Evolutionary conservation across 2,329 filamentous ascomycete genomes (phyloP).

Genomic region (Talaromyces sp.): DNA sequence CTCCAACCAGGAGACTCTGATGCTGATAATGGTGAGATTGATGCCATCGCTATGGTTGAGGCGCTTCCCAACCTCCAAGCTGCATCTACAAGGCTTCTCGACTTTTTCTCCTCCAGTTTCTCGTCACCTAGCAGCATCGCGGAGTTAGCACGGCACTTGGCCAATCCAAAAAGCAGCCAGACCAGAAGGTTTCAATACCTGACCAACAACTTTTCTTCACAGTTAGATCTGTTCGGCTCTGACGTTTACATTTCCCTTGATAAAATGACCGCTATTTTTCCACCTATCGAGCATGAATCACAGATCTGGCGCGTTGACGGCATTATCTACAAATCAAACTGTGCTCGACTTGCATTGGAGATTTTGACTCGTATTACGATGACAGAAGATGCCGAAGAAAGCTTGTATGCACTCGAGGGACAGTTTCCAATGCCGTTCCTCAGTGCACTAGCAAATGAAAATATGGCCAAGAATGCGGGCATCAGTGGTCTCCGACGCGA

Average conservation of each 20-base stretch:
- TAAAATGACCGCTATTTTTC: constrained; percentile 31
- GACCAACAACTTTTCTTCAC: constrained; percentile 24
- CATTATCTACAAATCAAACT: constrained; percentile 45
- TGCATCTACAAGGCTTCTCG: constrained; percentile 33
- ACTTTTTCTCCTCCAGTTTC: constrained; percentile 33
- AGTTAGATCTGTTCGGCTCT: constrained; percentile 28
- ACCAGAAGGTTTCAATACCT: constrained; percentile 28
- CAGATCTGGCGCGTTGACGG: constrained; percentile 34
- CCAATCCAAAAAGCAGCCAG: constrained; percentile 28
- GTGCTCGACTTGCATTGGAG: constrained; percentile 39
- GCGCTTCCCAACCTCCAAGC: constrained; percentile 38
- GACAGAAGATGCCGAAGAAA: constrained; percentile 20
- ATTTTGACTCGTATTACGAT: constrained; percentile 33
- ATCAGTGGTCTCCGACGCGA: constrained; percentile 39
- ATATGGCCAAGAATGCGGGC: constrained; percentile 25
- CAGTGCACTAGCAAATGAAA: constrained; percentile 24
- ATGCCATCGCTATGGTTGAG: constrained; percentile 38
- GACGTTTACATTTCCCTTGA: constrained; percentile 37
- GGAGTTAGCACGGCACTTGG: constrained; percentile 30
- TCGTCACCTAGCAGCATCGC: constrained; percentile 27
- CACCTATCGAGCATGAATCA: constrained; percentile 19
- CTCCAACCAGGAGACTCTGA: constrained; percentile 30
- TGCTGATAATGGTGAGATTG: constrained; percentile 28
- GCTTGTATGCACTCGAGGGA: constrained; percentile 32
- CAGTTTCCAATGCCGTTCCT: constrained; percentile 37